Conservation (phyloP, 257 asterid species). For the Agastache rugosa region DNA sequence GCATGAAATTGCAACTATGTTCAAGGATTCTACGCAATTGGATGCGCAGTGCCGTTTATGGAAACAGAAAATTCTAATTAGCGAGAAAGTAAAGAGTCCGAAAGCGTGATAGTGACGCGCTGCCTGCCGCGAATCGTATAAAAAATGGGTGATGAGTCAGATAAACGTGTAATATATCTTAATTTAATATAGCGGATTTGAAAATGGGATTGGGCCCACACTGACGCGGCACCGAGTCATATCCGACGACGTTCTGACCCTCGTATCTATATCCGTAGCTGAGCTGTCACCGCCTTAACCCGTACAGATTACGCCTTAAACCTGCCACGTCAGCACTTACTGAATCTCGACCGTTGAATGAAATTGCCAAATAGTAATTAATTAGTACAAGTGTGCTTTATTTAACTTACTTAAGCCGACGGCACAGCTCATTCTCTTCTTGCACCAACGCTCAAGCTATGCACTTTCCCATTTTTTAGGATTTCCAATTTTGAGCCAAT, state of each 20-base stretch:
- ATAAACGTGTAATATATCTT: slow-evolving; percentile 41
- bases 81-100: neutral
- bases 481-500: neutral
- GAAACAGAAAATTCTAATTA: too few relatives aligned
- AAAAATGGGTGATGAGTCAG: slow-evolving; percentile 45
- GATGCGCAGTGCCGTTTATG: too few relatives aligned
- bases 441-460: neutral
- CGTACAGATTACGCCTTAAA: neutral
- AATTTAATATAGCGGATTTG: neutral
- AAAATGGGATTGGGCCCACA: neutral
- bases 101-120: slow-evolving; percentile 34
- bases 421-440: neutral
- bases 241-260: slow-evolving; percentile 39
- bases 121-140: neutral
- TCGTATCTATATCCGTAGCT: neutral
- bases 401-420: too few relatives aligned
- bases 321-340: neutral
- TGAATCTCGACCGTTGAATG: neutral
- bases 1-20: too few relatives aligned
- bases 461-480: neutral
- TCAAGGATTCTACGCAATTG: too few relatives aligned
- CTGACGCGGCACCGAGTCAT: slow-evolving; percentile 65
- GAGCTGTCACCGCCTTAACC: slow-evolving; percentile 23
- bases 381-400: too few relatives aligned
- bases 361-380: neutral